These are phyloP conservation scores for Globisporangium alternatum DNA, from an alignment of 352 stramenopile species.

Conservation along the genomic window DNA sequence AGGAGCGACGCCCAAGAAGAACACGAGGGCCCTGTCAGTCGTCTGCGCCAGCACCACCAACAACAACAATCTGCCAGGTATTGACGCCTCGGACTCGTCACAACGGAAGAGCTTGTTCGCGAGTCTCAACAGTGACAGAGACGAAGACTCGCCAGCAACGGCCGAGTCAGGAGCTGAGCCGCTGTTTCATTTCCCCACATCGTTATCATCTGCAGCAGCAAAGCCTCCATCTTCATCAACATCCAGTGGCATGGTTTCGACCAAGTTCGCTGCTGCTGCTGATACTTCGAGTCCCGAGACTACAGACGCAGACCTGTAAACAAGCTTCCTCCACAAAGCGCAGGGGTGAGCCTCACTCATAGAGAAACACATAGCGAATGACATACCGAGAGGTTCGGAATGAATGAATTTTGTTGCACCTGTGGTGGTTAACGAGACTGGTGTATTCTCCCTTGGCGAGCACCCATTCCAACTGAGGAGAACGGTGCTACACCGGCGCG, in stretches of 20 bases:
- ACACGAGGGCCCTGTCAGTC: neutral
- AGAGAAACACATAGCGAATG: neutral
- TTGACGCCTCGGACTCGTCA: neutral
- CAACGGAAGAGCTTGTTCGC: neutral
- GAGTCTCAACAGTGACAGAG: neutral
- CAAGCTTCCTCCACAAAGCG: no score
- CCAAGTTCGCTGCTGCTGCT: neutral
- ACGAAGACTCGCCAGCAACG: neutral
- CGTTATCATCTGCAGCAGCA: constrained; percentile 2
- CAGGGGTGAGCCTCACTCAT: neutral
- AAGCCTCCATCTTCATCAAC: neutral
- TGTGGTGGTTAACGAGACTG: neutral
- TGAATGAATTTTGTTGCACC: neutral
- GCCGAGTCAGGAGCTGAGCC: neutral
- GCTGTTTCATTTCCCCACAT: constrained; percentile 27
- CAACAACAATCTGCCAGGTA: neutral
- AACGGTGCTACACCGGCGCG: no score
- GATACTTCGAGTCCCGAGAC: neutral
- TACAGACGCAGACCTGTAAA: no score
- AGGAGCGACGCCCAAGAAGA: constrained; percentile 13
- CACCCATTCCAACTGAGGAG: neutral
- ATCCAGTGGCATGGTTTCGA: neutral
- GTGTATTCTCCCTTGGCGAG: neutral
- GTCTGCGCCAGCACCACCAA: neutral
- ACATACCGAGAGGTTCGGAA: neutral